A percentile compares a stretch with the other conserved stretches of the same genome.
Evolutionary conservation across 148 eudicot genomes (phyloP).

Genomic region (Silene uniflora): DNA sequence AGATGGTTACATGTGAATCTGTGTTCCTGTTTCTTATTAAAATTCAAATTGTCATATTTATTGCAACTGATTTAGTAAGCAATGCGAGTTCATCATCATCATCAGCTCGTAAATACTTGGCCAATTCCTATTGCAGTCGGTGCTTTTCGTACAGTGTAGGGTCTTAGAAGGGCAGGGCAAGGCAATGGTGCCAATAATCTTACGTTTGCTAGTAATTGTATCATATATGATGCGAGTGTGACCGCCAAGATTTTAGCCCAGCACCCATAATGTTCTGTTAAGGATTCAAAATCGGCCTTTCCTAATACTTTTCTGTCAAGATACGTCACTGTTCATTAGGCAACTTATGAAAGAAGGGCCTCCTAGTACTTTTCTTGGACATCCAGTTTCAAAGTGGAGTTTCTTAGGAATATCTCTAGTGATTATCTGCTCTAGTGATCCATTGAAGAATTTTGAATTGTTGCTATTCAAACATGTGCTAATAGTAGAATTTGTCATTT

Average conservation of each 20-base stretch:
- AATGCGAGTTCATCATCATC: too few species aligned
- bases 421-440: background rate
- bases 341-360: too few species aligned
- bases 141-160: background rate
- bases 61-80: too few species aligned
- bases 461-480: conserved; percentile 7
- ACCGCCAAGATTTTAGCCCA: background rate
- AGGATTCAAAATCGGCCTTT: too few species aligned
- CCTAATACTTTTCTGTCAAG: background rate
- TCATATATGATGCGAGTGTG: background rate
- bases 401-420: background rate
- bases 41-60: too few species aligned
- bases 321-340: background rate
- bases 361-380: background rate
- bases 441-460: background rate
- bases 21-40: too few species aligned
- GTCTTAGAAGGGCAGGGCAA: background rate
- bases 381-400: background rate
- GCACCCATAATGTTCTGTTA: too few species aligned
- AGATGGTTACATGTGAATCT: too few species aligned
- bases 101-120: background rate
- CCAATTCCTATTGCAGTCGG: background rate
- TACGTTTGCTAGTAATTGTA: background rate
- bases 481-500: conserved; percentile 5
- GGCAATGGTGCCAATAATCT: background rate